phyloP scores from a whole-genome alignment of 352 stramenopile genomes.

The Pythium coloratum region DNA sequence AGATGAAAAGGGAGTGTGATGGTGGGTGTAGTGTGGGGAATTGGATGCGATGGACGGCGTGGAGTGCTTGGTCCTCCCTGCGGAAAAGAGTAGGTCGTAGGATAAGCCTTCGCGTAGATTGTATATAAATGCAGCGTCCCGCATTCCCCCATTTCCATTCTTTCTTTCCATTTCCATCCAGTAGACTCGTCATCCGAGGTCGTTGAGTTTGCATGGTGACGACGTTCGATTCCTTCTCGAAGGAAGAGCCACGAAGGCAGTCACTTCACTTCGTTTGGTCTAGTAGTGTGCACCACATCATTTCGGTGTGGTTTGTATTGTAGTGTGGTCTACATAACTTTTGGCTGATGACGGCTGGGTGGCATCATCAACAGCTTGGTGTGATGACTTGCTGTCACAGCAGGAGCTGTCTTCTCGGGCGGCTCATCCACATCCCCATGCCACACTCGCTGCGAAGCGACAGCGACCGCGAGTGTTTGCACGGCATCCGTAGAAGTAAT shows the following conservation, averaged over 20 bases:
- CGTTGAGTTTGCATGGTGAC: not conserved
- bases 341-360: not conserved
- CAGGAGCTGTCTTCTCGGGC: not conserved
- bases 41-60: slow-evolving; percentile 7
- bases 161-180: not conserved
- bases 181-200: too few species aligned
- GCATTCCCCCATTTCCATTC: not conserved
- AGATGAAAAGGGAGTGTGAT: not conserved
- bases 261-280: not conserved
- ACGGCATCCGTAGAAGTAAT: not conserved
- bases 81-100: slow-evolving; percentile 5
- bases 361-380: not conserved
- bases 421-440: not conserved
- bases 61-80: slow-evolving; percentile 1
- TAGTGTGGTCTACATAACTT: not conserved
- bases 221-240: not conserved
- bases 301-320: not conserved
- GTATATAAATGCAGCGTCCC: slow-evolving; percentile 10
- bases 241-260: not conserved
- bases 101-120: slow-evolving; percentile 2
- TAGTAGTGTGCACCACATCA: not conserved
- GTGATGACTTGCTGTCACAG: not conserved
- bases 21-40: not conserved
- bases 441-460: not conserved
- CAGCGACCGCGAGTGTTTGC: not conserved